Conservation (phyloP, 306 rosid species). For the Dalbergia cochinchinensis region DNA sequence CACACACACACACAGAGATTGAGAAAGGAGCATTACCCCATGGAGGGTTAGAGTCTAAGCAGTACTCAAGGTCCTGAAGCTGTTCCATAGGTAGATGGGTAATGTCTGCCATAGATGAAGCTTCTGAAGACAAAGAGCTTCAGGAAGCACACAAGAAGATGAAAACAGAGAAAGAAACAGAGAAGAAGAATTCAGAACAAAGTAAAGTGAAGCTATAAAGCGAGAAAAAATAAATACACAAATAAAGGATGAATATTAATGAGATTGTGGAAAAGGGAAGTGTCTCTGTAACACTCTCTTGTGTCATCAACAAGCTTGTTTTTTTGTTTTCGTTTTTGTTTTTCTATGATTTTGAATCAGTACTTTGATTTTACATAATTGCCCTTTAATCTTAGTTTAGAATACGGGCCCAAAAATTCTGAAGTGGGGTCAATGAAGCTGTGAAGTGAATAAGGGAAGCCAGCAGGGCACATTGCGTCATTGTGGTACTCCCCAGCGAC, state of each 20-base stretch:
- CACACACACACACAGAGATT: conserved; percentile 19
- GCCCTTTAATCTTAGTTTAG: not conserved
- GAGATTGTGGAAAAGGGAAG: conserved; percentile 16
- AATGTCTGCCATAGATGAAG: conserved; percentile 90
- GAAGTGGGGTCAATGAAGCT: not conserved
- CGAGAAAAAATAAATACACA: conserved; percentile 46
- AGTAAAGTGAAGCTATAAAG: conserved; percentile 74
- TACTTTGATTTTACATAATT: not conserved
- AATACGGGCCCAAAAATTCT: not conserved
- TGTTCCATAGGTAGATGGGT: conserved; percentile 98
- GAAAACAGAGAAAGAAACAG: conserved; percentile 25
- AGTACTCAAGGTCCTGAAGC: conserved; percentile 97
- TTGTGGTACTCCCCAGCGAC: not conserved
- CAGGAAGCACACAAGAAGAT: conserved; percentile 50
- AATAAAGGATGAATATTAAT: conserved; percentile 6
- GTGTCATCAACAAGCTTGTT: conserved; percentile 44
- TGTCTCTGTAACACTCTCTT: conserved; percentile 19
- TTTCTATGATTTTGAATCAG: not conserved
- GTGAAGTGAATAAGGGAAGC: not conserved
- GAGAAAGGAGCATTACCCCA: conserved; percentile 74
- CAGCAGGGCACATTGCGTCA: not conserved
- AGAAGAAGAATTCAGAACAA: conserved; percentile 51
- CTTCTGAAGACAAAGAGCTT: conserved; percentile 41
- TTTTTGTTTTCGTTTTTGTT: not conserved
- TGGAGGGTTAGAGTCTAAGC: conserved; percentile 98